Percentiles rank a stretch among this genome's conserved stretches.
Conservation (phyloP, 2,329 filamentous ascomycete genomes). For the Aspergillus sp. region DNA sequence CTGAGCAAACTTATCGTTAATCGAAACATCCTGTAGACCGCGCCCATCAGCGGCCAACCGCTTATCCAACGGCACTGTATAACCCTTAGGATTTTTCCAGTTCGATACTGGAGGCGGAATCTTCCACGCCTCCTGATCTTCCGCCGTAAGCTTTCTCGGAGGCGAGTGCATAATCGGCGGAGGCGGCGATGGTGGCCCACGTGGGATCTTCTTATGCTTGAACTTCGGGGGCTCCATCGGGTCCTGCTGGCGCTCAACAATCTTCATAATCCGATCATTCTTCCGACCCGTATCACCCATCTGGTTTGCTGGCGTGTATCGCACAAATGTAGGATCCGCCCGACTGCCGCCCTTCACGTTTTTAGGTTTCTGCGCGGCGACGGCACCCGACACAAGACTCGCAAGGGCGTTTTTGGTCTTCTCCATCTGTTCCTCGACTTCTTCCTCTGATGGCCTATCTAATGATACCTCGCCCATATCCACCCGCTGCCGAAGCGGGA, state of each 20-base stretch:
- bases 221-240: slow-evolving; percentile 98
- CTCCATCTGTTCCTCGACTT: slow-evolving; percentile 80
- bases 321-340: slow-evolving; percentile 87
- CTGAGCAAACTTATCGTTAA: slow-evolving; percentile 98
- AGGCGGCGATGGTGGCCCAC: slow-evolving; percentile 87
- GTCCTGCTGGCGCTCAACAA: slow-evolving; percentile 89
- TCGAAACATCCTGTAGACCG: slow-evolving; percentile 86
- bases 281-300: slow-evolving; percentile 87
- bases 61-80: slow-evolving; percentile 94
- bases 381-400: slow-evolving; percentile 76
- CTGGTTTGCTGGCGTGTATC: slow-evolving; percentile 93
- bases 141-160: slow-evolving; percentile 89
- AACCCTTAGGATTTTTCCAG: slow-evolving; percentile 99
- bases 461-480: slow-evolving; percentile 90
- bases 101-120: slow-evolving; percentile 89
- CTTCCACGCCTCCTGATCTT: slow-evolving; percentile 96
- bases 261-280: slow-evolving; percentile 97
- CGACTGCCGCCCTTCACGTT: slow-evolving; percentile 80
- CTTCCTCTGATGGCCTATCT: slow-evolving; percentile 78
- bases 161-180: slow-evolving; percentile 94
- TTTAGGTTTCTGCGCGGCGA: slow-evolving; percentile 93
- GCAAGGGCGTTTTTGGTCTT: slow-evolving; percentile 85
- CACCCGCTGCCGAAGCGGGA: slow-evolving; percentile 87
- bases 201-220: slow-evolving; percentile 97
- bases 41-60: slow-evolving; percentile 90